phyloP scores from a whole-genome alignment of 129 eudicot genomes.

The Scalesia atractyloides region DNA sequence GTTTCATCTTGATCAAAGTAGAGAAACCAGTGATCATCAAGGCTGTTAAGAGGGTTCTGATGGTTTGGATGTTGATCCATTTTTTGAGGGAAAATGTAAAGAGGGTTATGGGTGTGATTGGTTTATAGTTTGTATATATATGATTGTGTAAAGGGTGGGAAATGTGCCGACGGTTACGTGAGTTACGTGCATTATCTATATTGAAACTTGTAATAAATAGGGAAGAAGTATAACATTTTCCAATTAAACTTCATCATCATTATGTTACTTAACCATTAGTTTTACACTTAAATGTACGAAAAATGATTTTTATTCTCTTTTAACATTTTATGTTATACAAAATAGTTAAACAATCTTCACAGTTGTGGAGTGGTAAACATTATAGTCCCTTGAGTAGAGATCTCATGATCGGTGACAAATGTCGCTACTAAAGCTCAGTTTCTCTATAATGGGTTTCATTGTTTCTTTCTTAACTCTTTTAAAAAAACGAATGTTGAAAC shows the following conservation, averaged over 20 bases:
- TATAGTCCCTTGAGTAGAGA: too few relatives aligned
- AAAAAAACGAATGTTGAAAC: too few relatives aligned
- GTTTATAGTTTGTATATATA: background rate
- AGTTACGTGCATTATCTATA: conserved; percentile 24
- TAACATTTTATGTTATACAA: too few relatives aligned
- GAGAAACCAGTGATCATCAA: background rate
- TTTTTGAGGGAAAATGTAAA: background rate
- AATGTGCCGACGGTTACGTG: conserved; percentile 28
- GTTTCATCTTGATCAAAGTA: conserved; percentile 18
- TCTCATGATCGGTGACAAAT: too few relatives aligned
- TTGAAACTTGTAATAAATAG: conserved; percentile 24
- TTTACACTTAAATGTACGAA: background rate
- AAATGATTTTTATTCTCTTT: background rate
- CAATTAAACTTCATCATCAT: conserved; percentile 26
- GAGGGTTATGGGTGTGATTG: background rate
- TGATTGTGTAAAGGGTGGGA: conserved; percentile 13
- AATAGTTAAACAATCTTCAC: too few relatives aligned
- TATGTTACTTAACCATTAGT: background rate
- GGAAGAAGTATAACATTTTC: conserved; percentile 30
- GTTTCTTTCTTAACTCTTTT: too few relatives aligned
- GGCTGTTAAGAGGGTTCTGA: background rate
- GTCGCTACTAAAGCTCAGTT: too few relatives aligned
- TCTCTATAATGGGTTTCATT: too few relatives aligned
- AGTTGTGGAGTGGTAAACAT: too few relatives aligned
- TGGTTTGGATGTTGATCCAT: conserved; percentile 25